Evolutionary conservation across 768 basidiomycete species (phyloP), one percentile per base, ranked within the genome.

Genomic region (Collybia mongolica): DNA sequence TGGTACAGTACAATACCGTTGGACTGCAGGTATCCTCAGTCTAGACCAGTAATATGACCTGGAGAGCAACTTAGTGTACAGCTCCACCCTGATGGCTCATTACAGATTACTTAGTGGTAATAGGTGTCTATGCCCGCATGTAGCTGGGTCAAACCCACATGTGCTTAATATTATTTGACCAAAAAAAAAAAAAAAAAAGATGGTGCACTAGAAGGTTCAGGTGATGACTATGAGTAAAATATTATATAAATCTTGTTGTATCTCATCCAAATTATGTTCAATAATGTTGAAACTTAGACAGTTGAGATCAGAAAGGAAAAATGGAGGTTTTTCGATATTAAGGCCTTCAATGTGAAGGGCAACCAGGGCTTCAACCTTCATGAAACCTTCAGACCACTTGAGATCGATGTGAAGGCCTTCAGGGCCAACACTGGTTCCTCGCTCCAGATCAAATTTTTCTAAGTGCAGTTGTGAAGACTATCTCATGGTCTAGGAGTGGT

Each of bases 391-490:
- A 18, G 8, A 19, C 8, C 17, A 8, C 9, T 8, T n/a, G 9
- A 8, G 8, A 19, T 11, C 17, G 17, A 40, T 40, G 17, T 40
- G 18, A 40, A 40, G 39, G 39, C 18, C 39, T 40, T 40, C 39
- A 40, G 18, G 17, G 39, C 9, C 39, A 40, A 40, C 39, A 40
- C 39, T 40, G 39, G 14, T 88, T 87, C 0, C 88, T 88, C 17
- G 61, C 68, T 17, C 56, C 72, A 3, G 48, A 58, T 7, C 82
- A 86, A 46, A 47, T 77, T 11, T 63, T 73, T 17, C 65, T 82
- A 37, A 82, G 81, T 54, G 60, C 82, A 9, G 77, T 73, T 3
- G 79, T 88, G 42, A 65, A 64, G 28, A 61, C 55, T 5, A 74
- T 88, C 51, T 59, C 67, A 7, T 76, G 84, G 55, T 73, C 71